Base-by-base conservation (phyloP, 352 stramenopile genomes). In the Globisporangium cederbergense region DNA sequence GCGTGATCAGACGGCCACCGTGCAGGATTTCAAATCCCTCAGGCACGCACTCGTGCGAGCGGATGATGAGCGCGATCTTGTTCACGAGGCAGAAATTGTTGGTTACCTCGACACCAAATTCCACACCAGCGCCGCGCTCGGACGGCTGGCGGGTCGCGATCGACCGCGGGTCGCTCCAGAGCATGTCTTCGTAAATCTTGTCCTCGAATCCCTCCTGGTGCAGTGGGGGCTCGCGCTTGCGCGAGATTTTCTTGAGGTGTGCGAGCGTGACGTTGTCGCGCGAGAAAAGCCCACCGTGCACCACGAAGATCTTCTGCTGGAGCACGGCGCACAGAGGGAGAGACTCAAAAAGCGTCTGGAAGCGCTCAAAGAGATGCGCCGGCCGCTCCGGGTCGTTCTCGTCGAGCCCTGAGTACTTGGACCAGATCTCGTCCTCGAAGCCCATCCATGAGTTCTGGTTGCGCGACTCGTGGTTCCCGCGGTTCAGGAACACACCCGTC, bases 381-480 rank as follows among this genome's bases (percentile, higher is more conserved):
- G 84, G 79, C 0, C 84, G 80, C 49, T 86, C 77, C 0, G 75
- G 71, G 45, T 87, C 78, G 67, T 88, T 81, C 40, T 88, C 78
- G 0, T 84, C 70, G 0, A 78, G 65, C 2, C 78, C 81, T 13
- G 86, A 87, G 72, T 94, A 96, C 62, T 96, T 96, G 62, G 67
- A 72, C 82, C 79, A 93, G 59, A 96, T 74, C 64, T 96, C 87
- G 53, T 96, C 90, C 64, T 96, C 87, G 72, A 97, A 98, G 51
- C 88, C 93, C 89, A 97, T 97, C 84, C 90, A 95, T 50, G 86
- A 93, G 66, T 98, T 98, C 67, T 98, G 91, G 68, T 97, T 96
- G 58, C 86, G 88, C 49, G 88, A 97, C 72, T 99, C 96, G 72
- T 99, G 96, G 73, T 99, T 99, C 43, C 96, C 96, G 32, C 96